Conservation (phyloP, 306 rosid genomes). For the Quercus parvula region DNA sequence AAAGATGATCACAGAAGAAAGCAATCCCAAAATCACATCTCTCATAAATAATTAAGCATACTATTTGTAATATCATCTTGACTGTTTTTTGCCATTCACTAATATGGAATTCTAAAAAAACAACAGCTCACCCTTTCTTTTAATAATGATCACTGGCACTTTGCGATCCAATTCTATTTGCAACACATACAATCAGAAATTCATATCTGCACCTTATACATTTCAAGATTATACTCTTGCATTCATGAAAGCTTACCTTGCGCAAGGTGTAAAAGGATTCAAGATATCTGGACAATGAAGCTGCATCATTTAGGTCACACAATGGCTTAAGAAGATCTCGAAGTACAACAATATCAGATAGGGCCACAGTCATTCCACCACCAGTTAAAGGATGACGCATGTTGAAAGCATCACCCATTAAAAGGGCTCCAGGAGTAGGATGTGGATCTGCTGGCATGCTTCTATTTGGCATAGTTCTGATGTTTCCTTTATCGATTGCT, state of each 20-base stretch:
- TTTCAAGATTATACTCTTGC: neutral
- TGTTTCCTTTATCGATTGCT: conserved; percentile 47
- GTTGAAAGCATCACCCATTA: conserved; percentile 70
- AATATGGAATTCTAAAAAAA: neutral
- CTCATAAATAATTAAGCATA: neutral
- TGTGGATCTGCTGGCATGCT: conserved; percentile 52
- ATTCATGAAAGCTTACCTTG: conserved; percentile 29
- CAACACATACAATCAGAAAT: neutral
- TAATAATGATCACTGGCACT: neutral
- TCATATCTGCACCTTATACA: neutral
- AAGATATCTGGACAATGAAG: conserved; percentile 46
- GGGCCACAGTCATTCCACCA: conserved; percentile 77
- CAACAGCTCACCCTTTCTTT: neutral
- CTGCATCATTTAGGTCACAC: conserved; percentile 32
- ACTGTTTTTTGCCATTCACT: neutral
- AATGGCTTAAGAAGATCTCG: conserved; percentile 50
- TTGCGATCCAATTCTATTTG: neutral
- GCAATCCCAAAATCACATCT: neutral
- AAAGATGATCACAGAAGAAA: neutral
- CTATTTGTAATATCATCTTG: neutral
- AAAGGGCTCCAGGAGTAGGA: conserved; percentile 58
- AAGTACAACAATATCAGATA: conserved; percentile 55
- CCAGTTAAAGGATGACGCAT: conserved; percentile 72
- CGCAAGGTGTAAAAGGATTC: conserved; percentile 59
- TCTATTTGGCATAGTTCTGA: conserved; percentile 55